Percentiles rank a stretch among this genome's conserved stretches.
phyloP scores from a whole-genome alignment of 2,329 filamentous ascomycete genomes.

The Ceratocystis lukuohia region DNA sequence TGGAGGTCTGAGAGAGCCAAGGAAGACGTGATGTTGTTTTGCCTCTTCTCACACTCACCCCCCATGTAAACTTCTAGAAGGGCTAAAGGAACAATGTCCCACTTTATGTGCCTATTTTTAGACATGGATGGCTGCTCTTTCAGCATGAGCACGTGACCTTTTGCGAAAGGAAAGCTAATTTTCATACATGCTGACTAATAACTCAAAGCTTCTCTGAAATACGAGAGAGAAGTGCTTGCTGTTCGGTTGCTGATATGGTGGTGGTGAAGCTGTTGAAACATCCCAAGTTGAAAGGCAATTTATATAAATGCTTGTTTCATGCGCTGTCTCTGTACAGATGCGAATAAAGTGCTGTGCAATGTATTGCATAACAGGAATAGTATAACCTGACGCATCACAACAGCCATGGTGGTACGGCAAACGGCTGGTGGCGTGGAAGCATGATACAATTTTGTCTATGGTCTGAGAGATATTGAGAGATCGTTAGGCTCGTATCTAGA shows the following conservation, averaged over 20 bases:
- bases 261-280: too few species aligned
- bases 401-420: neutral
- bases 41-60: neutral
- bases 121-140: neutral
- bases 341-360: neutral
- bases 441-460: neutral
- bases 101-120: neutral
- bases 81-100: neutral
- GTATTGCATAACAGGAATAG: neutral
- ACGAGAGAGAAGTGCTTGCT: neutral
- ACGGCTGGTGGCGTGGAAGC: neutral
- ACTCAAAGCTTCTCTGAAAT: neutral
- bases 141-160: neutral
- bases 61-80: constrained; percentile 3
- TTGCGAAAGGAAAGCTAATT: neutral
- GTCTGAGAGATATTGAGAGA: neutral
- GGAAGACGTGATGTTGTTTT: neutral
- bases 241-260: too few species aligned
- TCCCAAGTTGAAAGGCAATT: too few species aligned
- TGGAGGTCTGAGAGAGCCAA: neutral
- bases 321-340: neutral
- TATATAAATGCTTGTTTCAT: neutral
- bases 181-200: neutral
- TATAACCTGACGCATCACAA: neutral
- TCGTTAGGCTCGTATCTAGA: too few species aligned